Evolutionary conservation across 2,329 filamentous ascomycete species (phyloP), one percentile per base, ranked within the genome.

Genomic region (Stachybotrys echinatus): DNA sequence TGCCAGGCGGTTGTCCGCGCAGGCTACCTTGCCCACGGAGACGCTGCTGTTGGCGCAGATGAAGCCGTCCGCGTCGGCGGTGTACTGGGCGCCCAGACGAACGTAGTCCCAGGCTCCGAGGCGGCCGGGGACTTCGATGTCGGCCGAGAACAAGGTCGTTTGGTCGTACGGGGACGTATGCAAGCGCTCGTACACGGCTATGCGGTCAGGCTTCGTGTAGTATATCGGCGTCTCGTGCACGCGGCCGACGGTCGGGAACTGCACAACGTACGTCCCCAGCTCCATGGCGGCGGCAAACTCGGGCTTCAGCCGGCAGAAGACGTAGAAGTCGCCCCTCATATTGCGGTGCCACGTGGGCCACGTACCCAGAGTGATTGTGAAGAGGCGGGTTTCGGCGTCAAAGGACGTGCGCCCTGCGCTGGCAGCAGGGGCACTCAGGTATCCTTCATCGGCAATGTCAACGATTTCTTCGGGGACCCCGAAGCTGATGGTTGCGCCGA

Each of bases 281-380:
- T 50, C 22, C 5, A 50, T 19, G 6, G 18, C 12, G 6, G 18
- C n/a, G 23, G 47, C 38, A 18, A 48, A 40, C 8, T 50, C 49
- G 6, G 38, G 2, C 12, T 17, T 47, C 23, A 53, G 49, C 2
- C 44, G 47, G 1, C 52, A 53, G 22, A 47, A 53, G 12, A 53
- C 49, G 6, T 51, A 53, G 17, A 53, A 53, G 43, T 53, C 47
- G 1, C 52, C 50, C 3, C 39, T 37, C 3, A 53, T 53, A 2
- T 52, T 44, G 5, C 45, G 51, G 10, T 53, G 52, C 49, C 49
- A 51, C 14, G 42, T 23, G 1, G 19, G 23, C 52, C 52, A 53
- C 4, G 47, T 39, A 1, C 22, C 14, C n/a, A 53, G 49, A 3
- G n/a, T 31, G 12, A 53, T 39, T 5, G 47, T 44, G 27, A 37